Evolutionary conservation across 78 protist species (phyloP), one percentile per base, ranked within the genome.

Genomic region (Dictyostelium brefeldianum): DNA sequence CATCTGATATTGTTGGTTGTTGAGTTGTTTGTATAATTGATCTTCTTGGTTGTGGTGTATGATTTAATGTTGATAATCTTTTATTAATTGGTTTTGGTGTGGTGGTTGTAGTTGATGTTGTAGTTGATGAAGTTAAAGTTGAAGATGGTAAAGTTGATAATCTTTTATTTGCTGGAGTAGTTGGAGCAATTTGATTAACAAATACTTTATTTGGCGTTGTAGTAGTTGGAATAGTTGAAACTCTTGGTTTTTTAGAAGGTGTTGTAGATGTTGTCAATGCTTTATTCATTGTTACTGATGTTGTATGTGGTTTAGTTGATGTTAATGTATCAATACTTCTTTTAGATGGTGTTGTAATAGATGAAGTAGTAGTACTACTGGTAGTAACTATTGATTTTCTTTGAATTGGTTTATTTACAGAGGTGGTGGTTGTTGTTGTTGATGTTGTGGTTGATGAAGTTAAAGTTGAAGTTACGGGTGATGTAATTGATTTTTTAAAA

Each of bases 251-350:
- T n/a, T 67, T 36, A 17, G 36, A n/a, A 7, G 89, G 41, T 31
- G 89, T 81, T 2, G 89, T 81, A 12, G 83, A 29, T 25, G 62
- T 36, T 78, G 57, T 29, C 3, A 47, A 25, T 31, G 75, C 75
- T 54, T 48, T 78, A 25, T 48, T 51, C 46, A 78, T 78, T 7
- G 18, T 29, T 18, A 67, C 20, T 7, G 62, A 29, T 11, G 77
- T 48, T 8, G 70, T 36, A 9, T 51, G n/a, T 15, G 53, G 51
- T 43, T 18, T 20, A 17, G 18, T 79, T n/a, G 18, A 27, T 20
- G 41, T 20, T 20, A 54, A 73, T 43, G 57, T 43, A 20, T 73
- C 50, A n/a, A 46, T 57, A 8, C 47, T 41, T 48, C 57, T 57
- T 46, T 27, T 65, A 12, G 62, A 15, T 25, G 79, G 75, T 3